Evolutionary conservation across 768 basidiomycete genomes (phyloP), one percentile per base, ranked within the genome.

Genomic region (Lactarius trivialis): DNA sequence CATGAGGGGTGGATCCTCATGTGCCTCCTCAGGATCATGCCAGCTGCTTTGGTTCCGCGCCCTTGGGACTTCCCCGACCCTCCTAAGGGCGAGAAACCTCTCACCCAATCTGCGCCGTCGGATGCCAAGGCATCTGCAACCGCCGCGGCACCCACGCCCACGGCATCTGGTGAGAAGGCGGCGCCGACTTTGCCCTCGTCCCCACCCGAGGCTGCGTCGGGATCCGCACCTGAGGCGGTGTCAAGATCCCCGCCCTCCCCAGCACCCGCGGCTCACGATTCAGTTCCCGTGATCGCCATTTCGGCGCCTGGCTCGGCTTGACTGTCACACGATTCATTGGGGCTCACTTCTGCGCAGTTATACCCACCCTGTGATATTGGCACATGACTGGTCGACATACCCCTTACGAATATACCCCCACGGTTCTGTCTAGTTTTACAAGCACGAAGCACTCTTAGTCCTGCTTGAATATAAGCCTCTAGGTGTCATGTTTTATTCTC

Each of bases 1-100:
- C n/a, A 19, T 33, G 36, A 34, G 7, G 28, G 28, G 30, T 19
- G 11, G 21, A 33, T 9, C 3, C 51, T 58, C 37, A 57, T 45
- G 12, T 14, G 9, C 41, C 12, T 26, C 21, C 28, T 28, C 61
- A 88, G 85, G 88, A 80, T 91, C 55, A 82, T 92, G 79, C 91
- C 90, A 24, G 82, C 84, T 55, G 90, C 90, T 4, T 76, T 92
- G 74, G 82, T 88, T 53, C 85, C 90, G 43, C 85, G 86, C 28
- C 76, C 90, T 39, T 93, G 91, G 91, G 91, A 93, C 71, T 92
- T 82, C 63, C 61, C 84, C 37, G 72, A 76, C 7, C 74, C 76
- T 49, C 71, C 73, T 4, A 41, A 65, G 6, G 11, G 36, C 41
- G 19, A 60, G 2, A 56, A 62, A n/a, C 49, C 60, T 14, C 24